phyloP scores from a whole-genome alignment of 768 basidiomycete species.

The Macrolepiota dolichaula region DNA sequence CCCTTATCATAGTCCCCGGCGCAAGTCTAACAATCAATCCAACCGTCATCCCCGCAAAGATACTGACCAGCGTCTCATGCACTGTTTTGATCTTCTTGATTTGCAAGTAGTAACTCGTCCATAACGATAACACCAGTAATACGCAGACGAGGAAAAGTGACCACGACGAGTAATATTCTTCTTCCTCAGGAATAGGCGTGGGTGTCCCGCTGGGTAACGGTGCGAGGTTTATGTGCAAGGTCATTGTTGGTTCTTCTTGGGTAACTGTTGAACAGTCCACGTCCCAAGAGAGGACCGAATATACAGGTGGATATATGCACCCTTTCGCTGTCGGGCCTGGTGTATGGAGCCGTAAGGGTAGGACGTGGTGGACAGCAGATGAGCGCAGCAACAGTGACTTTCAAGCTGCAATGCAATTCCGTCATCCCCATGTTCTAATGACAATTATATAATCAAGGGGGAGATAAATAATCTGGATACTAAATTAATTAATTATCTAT shows the following conservation, averaged over 20 bases:
- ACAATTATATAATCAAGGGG: constrained; percentile 1
- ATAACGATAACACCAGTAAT: constrained; percentile 90
- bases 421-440: neutral
- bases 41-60: constrained; percentile 95
- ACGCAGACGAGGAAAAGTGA: constrained; percentile 91
- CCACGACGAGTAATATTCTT: constrained; percentile 91
- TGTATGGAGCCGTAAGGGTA: neutral
- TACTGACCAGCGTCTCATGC: constrained; percentile 94
- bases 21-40: constrained; percentile 87
- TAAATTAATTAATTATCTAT: constrained; percentile 1
- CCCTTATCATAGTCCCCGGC: constrained; percentile 91
- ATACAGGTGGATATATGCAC: neutral
- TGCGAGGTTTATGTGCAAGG: constrained; percentile 3
- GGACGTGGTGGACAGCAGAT: neutral
- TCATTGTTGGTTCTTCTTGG: neutral
- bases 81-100: constrained; percentile 93
- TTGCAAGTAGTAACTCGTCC: constrained; percentile 97
- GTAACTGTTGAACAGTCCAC: neutral
- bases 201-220: constrained; percentile 19
- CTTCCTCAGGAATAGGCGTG: constrained; percentile 60
- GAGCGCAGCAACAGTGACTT: neutral
- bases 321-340: neutral
- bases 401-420: neutral
- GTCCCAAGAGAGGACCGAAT: neutral
- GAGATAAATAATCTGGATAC: neutral